Conservation (phyloP, 495 filamentous ascomycete species). For the Penicillium canescens region DNA sequence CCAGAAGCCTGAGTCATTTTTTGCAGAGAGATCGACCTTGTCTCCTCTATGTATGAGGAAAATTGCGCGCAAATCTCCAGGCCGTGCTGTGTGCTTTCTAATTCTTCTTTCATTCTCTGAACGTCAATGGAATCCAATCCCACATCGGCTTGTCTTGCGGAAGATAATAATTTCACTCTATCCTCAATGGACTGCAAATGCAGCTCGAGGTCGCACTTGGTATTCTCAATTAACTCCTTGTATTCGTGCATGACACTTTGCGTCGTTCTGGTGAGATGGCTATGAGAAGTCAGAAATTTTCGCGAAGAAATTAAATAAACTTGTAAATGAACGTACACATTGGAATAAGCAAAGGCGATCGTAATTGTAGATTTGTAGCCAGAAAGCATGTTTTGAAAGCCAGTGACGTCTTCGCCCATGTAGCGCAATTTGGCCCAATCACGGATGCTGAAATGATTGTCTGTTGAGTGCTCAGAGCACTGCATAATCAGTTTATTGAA, state of each 20-base stretch:
- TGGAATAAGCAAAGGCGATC: slow-evolving; percentile 26
- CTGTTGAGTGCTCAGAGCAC: neutral
- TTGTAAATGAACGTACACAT: slow-evolving; percentile 21
- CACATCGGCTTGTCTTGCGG: neutral
- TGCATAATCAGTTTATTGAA: neutral
- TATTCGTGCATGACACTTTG: too few species aligned
- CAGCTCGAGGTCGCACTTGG: slow-evolving; percentile 29
- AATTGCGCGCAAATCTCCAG: slow-evolving; percentile 5
- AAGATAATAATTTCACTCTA: slow-evolving; percentile 17
- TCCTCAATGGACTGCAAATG: slow-evolving; percentile 25
- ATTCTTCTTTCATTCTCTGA: slow-evolving; percentile 4
- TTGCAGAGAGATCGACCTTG: neutral
- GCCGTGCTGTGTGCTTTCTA: slow-evolving; percentile 5
- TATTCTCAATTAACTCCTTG: slow-evolving; percentile 29
- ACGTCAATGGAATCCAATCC: neutral
- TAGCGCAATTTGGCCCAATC: slow-evolving; percentile 35
- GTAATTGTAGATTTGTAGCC: slow-evolving; percentile 34
- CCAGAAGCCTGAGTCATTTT: neutral
- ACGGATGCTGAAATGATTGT: slow-evolving; percentile 17
- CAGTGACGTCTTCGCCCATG: slow-evolving; percentile 28
- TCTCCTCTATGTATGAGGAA: neutral
- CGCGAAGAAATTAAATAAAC: too few species aligned
- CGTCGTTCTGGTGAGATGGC: neutral
- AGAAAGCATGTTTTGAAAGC: slow-evolving; percentile 23
- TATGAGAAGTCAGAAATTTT: too few species aligned